Conservation (phyloP, 2,329 filamentous ascomycete genomes). For the Clonostachys rhizophaga region DNA sequence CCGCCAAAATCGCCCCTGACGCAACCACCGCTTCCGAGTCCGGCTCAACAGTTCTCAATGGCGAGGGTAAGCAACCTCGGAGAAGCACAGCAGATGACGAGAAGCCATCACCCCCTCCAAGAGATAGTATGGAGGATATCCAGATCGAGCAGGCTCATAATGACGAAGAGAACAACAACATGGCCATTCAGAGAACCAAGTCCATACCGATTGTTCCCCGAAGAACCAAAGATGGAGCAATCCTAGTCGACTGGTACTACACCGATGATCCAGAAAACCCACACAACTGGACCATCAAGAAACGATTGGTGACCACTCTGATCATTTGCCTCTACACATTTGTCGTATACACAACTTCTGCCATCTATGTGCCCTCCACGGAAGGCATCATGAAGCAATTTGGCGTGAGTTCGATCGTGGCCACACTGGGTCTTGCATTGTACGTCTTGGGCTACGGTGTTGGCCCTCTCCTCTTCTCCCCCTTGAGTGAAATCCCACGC, state of each 20-base stretch:
- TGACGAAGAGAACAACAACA: slow-evolving; percentile 20
- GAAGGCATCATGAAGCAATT: slow-evolving; percentile 47
- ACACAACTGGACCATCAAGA: slow-evolving; percentile 45
- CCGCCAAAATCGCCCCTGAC: slow-evolving; percentile 6
- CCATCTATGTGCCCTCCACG: slow-evolving; percentile 41
- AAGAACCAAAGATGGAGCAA: slow-evolving; percentile 41
- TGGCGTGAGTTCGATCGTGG: slow-evolving; percentile 42
- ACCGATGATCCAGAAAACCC: slow-evolving; percentile 52
- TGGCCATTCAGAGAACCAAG: slow-evolving; percentile 29
- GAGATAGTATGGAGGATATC: slow-evolving; percentile 10
- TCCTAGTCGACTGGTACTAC: slow-evolving; percentile 50
- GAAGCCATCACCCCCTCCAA: not conserved
- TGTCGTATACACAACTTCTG: slow-evolving; percentile 46
- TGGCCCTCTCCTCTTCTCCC: slow-evolving; percentile 62
- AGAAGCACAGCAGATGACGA: not conserved
- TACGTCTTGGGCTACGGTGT: slow-evolving; percentile 62
- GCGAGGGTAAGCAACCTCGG: too few relatives aligned
- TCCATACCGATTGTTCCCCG: slow-evolving; percentile 43
- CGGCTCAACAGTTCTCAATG: not conserved
- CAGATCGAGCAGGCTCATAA: slow-evolving; percentile 13
- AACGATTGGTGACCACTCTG: slow-evolving; percentile 31
- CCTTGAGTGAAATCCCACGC: slow-evolving; percentile 60
- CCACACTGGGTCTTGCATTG: slow-evolving; percentile 53
- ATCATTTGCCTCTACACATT: slow-evolving; percentile 55
- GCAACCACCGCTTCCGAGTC: slow-evolving; percentile 4